These are phyloP conservation scores for Glycine tomentella DNA, from an alignment of 306 rosid species.

Conservation along the genomic window DNA sequence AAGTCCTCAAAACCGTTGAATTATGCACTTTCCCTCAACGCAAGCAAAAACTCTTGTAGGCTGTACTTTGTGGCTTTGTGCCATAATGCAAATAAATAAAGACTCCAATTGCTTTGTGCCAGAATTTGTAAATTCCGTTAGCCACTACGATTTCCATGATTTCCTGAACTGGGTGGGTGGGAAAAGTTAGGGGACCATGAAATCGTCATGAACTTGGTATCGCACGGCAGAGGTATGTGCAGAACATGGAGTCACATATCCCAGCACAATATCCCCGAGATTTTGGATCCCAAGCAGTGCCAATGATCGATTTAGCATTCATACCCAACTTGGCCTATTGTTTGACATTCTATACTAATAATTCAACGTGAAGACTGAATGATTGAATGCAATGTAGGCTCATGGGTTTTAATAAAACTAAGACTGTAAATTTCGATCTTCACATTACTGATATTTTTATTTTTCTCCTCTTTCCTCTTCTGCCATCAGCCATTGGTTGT, in stretches of 20 bases:
- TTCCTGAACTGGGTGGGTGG: conserved; percentile 10
- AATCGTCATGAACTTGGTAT: conserved; percentile 12
- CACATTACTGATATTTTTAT: neutral
- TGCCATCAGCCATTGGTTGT: neutral
- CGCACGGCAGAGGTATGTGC: conserved; percentile 36
- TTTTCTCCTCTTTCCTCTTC: too few relatives aligned
- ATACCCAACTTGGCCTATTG: conserved; percentile 6
- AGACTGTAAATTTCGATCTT: neutral
- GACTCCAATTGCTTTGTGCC: neutral
- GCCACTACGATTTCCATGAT: conserved; percentile 4
- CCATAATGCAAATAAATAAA: neutral
- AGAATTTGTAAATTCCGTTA: neutral
- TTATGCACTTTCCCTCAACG: conserved; percentile 6
- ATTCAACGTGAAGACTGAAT: too few relatives aligned
- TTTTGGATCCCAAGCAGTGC: neutral
- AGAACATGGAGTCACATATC: neutral
- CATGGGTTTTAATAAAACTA: neutral
- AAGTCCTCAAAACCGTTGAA: conserved; percentile 40
- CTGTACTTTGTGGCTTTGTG: neutral
- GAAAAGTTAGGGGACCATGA: conserved; percentile 13
- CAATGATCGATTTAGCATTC: conserved; percentile 30
- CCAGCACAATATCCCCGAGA: too few relatives aligned
- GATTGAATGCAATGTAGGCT: neutral
- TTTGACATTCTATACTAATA: too few relatives aligned
- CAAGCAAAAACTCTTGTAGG: conserved; percentile 3